A percentile compares a stretch with the other conserved stretches of the same genome.
phyloP scores from a whole-genome alignment of 371 early-diverging fungal species.

The Capillidium heterosporum region DNA sequence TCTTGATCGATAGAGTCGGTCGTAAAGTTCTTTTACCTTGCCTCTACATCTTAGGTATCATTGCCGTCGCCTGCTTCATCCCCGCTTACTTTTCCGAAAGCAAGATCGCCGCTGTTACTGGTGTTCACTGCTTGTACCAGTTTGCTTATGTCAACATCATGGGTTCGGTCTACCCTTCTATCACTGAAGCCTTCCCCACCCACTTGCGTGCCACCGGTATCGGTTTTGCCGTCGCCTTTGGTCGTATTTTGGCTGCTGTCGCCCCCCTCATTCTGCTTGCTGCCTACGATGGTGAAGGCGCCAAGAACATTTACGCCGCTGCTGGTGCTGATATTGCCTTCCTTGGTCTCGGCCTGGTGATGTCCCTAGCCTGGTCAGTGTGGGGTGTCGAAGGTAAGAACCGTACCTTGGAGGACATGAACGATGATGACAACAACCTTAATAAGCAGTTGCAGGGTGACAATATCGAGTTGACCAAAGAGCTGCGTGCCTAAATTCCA shows the following conservation, averaged over 20 bases:
- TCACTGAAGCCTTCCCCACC: slow-evolving; percentile 9
- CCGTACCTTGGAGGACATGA: slow-evolving; percentile 3
- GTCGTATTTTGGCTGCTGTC: slow-evolving; percentile 5
- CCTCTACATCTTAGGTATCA: slow-evolving; percentile 7
- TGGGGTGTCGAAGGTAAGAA: slow-evolving; percentile 5
- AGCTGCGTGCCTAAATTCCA: too few relatives aligned
- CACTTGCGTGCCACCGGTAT: slow-evolving; percentile 8
- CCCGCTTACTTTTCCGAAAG: slow-evolving; percentile 5
- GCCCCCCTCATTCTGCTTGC: slow-evolving; percentile 1
- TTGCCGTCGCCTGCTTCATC: slow-evolving; percentile 5
- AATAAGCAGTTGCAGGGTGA: too few relatives aligned
- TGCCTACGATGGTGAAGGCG: not conserved
- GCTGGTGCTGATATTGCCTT: not conserved
- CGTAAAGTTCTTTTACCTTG: slow-evolving; percentile 7
- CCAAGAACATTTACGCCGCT: not conserved
- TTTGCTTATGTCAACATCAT: not conserved
- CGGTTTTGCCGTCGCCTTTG: slow-evolving; percentile 7
- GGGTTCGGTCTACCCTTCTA: slow-evolving; percentile 4
- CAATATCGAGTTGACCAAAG: too few relatives aligned
- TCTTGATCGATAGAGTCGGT: slow-evolving; percentile 5
- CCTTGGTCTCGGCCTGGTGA: not conserved
- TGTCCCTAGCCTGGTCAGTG: not conserved
- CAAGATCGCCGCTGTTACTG: not conserved
- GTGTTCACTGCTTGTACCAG: slow-evolving; percentile 7
- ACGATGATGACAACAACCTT: not conserved